Base-by-base conservation (phyloP, 768 basidiomycete species). In the Postia placenta region DNA sequence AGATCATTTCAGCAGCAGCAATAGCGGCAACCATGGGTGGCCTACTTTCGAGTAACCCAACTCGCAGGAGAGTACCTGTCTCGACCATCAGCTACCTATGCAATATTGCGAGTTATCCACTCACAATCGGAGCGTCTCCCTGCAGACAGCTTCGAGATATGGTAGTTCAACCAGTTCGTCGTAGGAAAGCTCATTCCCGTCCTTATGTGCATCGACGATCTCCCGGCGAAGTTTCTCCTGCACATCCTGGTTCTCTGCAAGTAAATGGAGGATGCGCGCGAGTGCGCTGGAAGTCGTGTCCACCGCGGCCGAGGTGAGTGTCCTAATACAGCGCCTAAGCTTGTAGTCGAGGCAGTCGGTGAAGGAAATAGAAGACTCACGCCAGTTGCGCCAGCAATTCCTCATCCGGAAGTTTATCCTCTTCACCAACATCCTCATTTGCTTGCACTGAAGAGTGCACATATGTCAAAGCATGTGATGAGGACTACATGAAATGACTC, bases 241-340 rank as follows among this genome's bases (percentile, higher is more conserved):
- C 3, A 54, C 54, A 14, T 61, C 59, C 2, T 55, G 58, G 48
- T 64, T 52, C 36, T 51, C 23, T 4, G 60, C 46, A 11, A 67
- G 58, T n/a, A 59, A 44, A 27, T 64, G 51, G 6, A 66, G 33
- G 23, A 62, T 53, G 5, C 64, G 60, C 11, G 60, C 56, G 22
- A 67, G 51, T n/a, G 60, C 54, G 40, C 52, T 60, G 11, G 66
- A 60, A 15, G 64, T 64, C 3, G 64, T 67, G 46, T 65, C 63
- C 33, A 57, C 55, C 5, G 56, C 60, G 11, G 59, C 57, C 38
- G 60, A 57, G 19, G 54, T 44, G 47, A 64, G 44, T 2, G 58
- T 55, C 12, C 60, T 64, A 24, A 7, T n/a, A 33, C 15, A 33
- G 15, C 30, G 30, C 9, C 7, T 7, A 7, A 7, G 3, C 12